These are phyloP conservation scores for Talinum fruticosum DNA, from an alignment of 148 eudicot genomes.

Conservation along the genomic window DNA sequence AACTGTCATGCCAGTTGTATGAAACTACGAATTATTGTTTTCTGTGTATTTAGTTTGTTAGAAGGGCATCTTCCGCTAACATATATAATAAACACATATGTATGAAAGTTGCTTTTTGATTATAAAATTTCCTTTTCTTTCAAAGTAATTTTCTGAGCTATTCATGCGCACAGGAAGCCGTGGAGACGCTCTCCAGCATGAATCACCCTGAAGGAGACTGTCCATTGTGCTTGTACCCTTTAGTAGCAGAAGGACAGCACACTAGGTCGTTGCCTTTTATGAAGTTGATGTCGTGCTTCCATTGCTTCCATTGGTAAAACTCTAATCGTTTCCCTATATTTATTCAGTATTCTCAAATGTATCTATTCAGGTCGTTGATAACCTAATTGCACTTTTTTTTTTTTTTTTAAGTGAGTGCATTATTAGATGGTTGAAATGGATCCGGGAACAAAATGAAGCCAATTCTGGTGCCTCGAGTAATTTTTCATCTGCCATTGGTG, in stretches of 20 bases:
- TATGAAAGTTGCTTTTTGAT: background rate
- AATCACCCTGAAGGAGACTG: constrained; percentile 97
- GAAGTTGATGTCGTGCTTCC: constrained; percentile 98
- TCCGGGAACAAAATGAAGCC: constrained; percentile 40
- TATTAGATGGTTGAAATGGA: constrained; percentile 88
- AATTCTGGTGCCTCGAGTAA: constrained; percentile 28
- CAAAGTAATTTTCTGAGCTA: constrained; percentile 16
- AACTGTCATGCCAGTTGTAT: background rate
- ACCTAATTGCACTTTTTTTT: constrained; percentile 16
- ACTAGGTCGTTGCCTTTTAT: constrained; percentile 54
- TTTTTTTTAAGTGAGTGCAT: constrained; percentile 64
- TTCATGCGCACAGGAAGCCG: constrained; percentile 66
- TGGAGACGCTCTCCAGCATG: constrained; percentile 76
- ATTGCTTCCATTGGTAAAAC: constrained; percentile 88
- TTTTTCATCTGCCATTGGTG: constrained; percentile 23
- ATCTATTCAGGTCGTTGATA: background rate
- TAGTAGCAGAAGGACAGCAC: constrained; percentile 54
- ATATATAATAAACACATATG: background rate
- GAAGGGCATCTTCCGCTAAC: background rate
- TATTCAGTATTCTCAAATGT: background rate
- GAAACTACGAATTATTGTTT: background rate
- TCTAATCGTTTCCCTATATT: constrained; percentile 2
- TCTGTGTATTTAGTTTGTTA: background rate
- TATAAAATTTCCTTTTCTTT: background rate
- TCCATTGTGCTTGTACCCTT: constrained; percentile 79